Conservation (phyloP, 2,329 filamentous ascomycete species). For the Zelopaecilomyces penicillatus region DNA sequence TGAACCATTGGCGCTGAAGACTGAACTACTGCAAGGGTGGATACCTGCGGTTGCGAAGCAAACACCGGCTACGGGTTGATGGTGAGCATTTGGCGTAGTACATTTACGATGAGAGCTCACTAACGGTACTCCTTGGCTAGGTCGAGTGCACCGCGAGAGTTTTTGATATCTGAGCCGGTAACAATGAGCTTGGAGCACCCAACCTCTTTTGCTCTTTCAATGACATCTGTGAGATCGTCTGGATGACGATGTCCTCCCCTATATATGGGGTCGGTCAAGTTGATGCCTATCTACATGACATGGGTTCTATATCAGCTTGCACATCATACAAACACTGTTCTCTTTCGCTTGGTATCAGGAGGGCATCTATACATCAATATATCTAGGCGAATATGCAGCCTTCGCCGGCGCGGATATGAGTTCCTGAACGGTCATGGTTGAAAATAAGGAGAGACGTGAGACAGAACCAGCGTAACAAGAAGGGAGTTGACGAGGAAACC, state of each 20-base stretch:
- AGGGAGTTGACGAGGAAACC: slow-evolving; percentile 5
- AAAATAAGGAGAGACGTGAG: slow-evolving; percentile 5
- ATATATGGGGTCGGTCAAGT: slow-evolving; percentile 88
- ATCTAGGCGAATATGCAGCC: slow-evolving; percentile 36
- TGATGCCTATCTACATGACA: slow-evolving; percentile 70
- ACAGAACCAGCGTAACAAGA: neutral
- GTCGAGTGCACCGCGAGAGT: slow-evolving; percentile 65
- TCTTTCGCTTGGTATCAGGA: neutral
- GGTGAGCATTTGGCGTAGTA: slow-evolving; percentile 4
- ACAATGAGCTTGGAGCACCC: slow-evolving; percentile 88
- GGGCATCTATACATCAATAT: slow-evolving; percentile 47
- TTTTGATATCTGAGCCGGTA: slow-evolving; percentile 78
- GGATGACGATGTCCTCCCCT: slow-evolving; percentile 66
- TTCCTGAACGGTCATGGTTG: slow-evolving; percentile 20
- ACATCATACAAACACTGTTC: neutral
- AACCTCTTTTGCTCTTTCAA: slow-evolving; percentile 67
- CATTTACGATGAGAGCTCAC: slow-evolving; percentile 20
- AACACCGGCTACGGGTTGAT: slow-evolving; percentile 50
- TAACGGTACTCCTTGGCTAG: slow-evolving; percentile 67
- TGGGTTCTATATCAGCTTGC: neutral
- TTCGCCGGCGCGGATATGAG: slow-evolving; percentile 10
- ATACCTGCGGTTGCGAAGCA: slow-evolving; percentile 91
- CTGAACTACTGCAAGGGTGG: slow-evolving; percentile 79
- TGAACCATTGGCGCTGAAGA: slow-evolving; percentile 56
- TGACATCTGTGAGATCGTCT: slow-evolving; percentile 65